A percentile compares a stretch with the other conserved stretches of the same genome.
Evolutionary conservation across 257 asterid species (phyloP).

Genomic region (Cynanchum wilfordii): DNA sequence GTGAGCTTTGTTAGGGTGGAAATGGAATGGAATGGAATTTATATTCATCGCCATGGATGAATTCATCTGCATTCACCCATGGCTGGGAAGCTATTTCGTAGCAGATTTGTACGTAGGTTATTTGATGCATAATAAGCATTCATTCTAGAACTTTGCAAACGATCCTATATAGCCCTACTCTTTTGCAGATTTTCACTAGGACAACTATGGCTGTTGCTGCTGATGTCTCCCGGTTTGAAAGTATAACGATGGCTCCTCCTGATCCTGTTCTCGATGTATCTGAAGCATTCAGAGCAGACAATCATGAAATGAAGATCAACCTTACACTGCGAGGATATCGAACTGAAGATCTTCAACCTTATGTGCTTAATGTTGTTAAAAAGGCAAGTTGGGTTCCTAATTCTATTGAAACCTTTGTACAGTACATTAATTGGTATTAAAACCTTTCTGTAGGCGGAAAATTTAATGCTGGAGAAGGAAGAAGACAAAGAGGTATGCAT

Average conservation of each 20-base stretch:
- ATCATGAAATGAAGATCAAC: slow-evolving; percentile 75
- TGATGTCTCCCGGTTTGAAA: slow-evolving; percentile 59
- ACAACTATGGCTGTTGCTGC: slow-evolving; percentile 51
- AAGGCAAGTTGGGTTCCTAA: slow-evolving; percentile 46
- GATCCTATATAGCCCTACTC: not conserved
- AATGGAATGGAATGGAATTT: not conserved
- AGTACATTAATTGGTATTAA: slow-evolving; percentile 1
- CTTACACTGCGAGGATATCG: slow-evolving; percentile 99
- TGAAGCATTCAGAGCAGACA: slow-evolving; percentile 94
- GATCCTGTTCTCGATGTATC: slow-evolving; percentile 98
- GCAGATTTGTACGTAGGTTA: not conserved
- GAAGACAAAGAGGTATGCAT: slow-evolving; percentile 89
- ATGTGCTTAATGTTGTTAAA: slow-evolving; percentile 92
- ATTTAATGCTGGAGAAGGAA: slow-evolving; percentile 74
- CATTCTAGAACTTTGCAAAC: not conserved
- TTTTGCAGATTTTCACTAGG: slow-evolving; percentile 54
- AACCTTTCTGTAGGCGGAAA: slow-evolving; percentile 60
- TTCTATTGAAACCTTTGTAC: not conserved
- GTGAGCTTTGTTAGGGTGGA: not conserved
- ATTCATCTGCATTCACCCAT: not conserved
- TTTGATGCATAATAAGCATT: not conserved
- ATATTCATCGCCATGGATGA: not conserved
- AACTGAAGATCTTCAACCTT: slow-evolving; percentile 93
- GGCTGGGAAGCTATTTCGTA: not conserved
- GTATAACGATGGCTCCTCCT: slow-evolving; percentile 88